A percentile compares a stretch with the other conserved stretches of the same genome.
Evolutionary conservation across 2,329 filamentous ascomycete species (phyloP).

Genomic region (Raffaelea ambrosiae): DNA sequence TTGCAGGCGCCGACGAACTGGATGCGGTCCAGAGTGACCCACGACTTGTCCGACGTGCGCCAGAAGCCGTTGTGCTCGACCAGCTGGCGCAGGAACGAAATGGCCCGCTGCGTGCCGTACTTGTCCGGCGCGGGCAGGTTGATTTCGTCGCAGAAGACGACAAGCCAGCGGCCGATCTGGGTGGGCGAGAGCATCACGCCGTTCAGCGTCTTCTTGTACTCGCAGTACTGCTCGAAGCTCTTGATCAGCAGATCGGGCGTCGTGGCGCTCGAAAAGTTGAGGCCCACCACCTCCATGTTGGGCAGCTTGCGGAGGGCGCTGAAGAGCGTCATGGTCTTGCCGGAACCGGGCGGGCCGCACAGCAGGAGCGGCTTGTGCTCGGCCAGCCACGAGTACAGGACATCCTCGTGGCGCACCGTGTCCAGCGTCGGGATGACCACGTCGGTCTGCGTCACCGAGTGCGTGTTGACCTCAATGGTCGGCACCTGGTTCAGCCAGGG

Average conservation of each 20-base stretch:
- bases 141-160: slow-evolving; percentile 99
- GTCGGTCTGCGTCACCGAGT: slow-evolving; percentile 95
- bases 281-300: slow-evolving; percentile 97
- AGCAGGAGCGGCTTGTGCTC: slow-evolving; percentile 96
- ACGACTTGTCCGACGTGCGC: slow-evolving; percentile 93
- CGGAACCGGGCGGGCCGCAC: slow-evolving; percentile 94
- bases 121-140: slow-evolving; percentile 96
- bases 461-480: slow-evolving; percentile 91
- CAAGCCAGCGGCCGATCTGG: slow-evolving; percentile 94
- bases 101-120: slow-evolving; percentile 94
- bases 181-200: slow-evolving; percentile 92
- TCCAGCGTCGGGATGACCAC: slow-evolving; percentile 97
- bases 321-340: slow-evolving; percentile 99
- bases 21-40: slow-evolving; percentile 95
- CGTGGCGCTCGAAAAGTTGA: slow-evolving; percentile 98
- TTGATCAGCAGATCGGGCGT: slow-evolving; percentile 97
- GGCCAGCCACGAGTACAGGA: slow-evolving; percentile 98
- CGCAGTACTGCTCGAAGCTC: slow-evolving; percentile 98
- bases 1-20: slow-evolving; percentile 99
- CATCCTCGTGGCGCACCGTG: slow-evolving; percentile 94
- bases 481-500: slow-evolving; percentile 95
- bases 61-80: slow-evolving; percentile 99
- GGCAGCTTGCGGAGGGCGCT: slow-evolving; percentile 92
- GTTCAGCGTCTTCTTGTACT: slow-evolving; percentile 97
- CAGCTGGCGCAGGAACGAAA: slow-evolving; percentile 92